Conservation (phyloP, 73 alveolate genomes). For the Paraurostyla sp. region DNA sequence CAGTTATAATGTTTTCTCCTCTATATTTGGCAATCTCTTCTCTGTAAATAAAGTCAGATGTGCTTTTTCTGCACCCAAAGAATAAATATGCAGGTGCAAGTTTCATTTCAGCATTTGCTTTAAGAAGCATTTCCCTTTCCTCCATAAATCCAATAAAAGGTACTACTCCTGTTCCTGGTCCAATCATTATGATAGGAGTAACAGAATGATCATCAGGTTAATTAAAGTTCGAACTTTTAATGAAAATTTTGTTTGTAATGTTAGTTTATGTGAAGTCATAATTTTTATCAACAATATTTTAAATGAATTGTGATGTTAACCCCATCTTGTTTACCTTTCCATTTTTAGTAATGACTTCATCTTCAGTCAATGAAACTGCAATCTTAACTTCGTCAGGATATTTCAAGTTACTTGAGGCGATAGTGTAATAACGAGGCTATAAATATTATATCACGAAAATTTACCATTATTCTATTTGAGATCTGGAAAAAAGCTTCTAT, state of each 20-base stretch:
- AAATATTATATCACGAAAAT: not conserved
- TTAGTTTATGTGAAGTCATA: constrained; percentile 18
- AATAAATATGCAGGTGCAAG: constrained; percentile 79
- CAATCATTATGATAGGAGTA: constrained; percentile 91
- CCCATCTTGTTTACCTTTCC: constrained; percentile 82
- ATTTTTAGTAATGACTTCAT: constrained; percentile 56
- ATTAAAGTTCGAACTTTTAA: constrained; percentile 59
- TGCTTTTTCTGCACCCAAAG: constrained; percentile 90
- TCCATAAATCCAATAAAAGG: constrained; percentile 95
- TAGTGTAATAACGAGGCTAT: constrained; percentile 94
- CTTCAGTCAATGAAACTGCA: constrained; percentile 78
- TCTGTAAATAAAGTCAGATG: constrained; percentile 90
- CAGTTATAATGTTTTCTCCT: constrained; percentile 74
- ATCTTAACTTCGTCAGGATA: constrained; percentile 78
- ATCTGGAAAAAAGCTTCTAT: constrained; percentile 82
- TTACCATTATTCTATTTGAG: constrained; percentile 77
- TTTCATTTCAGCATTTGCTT: constrained; percentile 52
- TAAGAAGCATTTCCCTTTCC: constrained; percentile 76
- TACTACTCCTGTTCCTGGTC: constrained; percentile 98
- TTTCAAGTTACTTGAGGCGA: constrained; percentile 84
- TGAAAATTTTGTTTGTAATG: constrained; percentile 38
- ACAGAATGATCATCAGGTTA: constrained; percentile 28
- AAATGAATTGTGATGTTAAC: constrained; percentile 79
- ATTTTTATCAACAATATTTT: constrained; percentile 65
- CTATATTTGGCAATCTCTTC: constrained; percentile 81